Base-by-base conservation (phyloP, 73 alveolate genomes). In the Strombidium stylifer region DNA sequence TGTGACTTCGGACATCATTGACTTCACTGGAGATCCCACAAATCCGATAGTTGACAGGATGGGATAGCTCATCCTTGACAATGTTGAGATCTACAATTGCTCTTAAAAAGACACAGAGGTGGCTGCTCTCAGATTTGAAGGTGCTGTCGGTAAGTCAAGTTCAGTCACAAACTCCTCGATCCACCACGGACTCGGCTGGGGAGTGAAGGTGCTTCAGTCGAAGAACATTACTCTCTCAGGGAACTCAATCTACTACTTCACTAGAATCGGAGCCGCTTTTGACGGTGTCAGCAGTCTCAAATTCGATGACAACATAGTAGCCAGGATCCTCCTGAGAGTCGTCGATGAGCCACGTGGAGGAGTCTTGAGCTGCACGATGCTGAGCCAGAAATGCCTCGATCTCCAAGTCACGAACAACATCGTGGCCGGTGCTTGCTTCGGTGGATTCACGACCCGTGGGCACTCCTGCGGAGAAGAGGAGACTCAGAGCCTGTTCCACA, bases 1-100 rank as follows among this genome's bases (percentile, higher is more conserved):
- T 0, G 71, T 74, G 8, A 74, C 87, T 4, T 27, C 69, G 34
- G 79, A 74, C 27, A 45, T 39, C 59, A 20, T 40, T 0, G 73
- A 37, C 24, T 24, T 2, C 19, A 16, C 39, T 6, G 67, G 49
- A 24, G 48, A 10, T 21, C 25, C 18, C 70, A 55, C 73, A 40
- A 16, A 16, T 26, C 57, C 51, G 10, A 30, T 41, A 71, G 32
- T 40, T 57, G 8, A 15, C 45, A 59, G 73, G 45, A 3, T 8
- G n/a, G 73, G 73, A n/a, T 2, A 39, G 18, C 35, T 54, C 21
- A 21, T n/a, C 23, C 15, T 59, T 21, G 39, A 59, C 28, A 1
- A 41, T 41, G 73, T 59, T 37, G 48, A 59, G 40, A 41, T 59
- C 2, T 59, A 39, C 60, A 59, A 59, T 25, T 59, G 73, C 73